phyloP scores from a whole-genome alignment of 129 eudicot species.

The Silybum marianum region DNA sequence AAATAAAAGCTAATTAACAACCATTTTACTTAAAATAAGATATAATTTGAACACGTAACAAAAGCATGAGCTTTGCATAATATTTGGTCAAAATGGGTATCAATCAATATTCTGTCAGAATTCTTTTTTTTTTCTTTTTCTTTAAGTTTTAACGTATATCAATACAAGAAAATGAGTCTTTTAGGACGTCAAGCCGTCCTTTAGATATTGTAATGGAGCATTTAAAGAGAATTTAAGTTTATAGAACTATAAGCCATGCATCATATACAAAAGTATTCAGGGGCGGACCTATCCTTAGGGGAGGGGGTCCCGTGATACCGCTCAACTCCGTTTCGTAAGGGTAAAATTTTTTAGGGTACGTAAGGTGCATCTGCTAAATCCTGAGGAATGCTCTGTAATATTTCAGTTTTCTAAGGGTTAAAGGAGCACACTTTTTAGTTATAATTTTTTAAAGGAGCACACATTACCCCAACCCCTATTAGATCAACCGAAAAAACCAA shows the following conservation, averaged over 20 bases:
- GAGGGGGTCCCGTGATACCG: too few relatives aligned
- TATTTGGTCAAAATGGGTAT: slow-evolving; percentile 16
- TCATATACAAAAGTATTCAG: too few relatives aligned
- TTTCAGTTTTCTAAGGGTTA: too few relatives aligned
- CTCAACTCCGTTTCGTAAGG: too few relatives aligned
- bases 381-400: too few relatives aligned
- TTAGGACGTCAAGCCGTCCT: neutral
- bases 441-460: too few relatives aligned
- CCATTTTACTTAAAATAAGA: neutral
- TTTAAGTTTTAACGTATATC: neutral
- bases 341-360: too few relatives aligned
- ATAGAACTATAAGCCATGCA: neutral
- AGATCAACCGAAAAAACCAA: too few relatives aligned
- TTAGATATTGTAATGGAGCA: neutral
- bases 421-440: too few relatives aligned
- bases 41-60: slow-evolving; percentile 13
- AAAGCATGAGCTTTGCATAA: neutral
- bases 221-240: neutral
- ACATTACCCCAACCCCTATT: too few relatives aligned
- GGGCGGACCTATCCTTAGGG: too few relatives aligned
- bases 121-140: neutral
- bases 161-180: neutral
- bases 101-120: neutral
- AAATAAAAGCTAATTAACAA: neutral
- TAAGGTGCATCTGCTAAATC: too few relatives aligned